phyloP scores from a whole-genome alignment of 2,329 filamentous ascomycete genomes.

The Colletotrichum sp. region DNA sequence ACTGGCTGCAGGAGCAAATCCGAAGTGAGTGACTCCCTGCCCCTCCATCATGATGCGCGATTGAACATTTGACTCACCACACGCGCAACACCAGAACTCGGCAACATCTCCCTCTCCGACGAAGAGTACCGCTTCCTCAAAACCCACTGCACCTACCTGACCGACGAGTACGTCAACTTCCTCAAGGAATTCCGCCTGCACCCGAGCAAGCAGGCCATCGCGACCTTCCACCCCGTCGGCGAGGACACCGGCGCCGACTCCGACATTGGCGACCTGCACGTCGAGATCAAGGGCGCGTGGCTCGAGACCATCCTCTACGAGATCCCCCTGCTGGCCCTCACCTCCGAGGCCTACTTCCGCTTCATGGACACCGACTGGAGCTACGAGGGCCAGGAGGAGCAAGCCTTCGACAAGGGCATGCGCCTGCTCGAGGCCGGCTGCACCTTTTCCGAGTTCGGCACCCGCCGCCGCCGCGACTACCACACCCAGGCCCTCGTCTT shows the following conservation, averaged over 20 bases:
- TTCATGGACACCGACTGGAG: conserved; percentile 95
- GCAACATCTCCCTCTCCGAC: conserved; percentile 76
- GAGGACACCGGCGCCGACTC: conserved; percentile 66
- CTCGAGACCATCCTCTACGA: conserved; percentile 97
- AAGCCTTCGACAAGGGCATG: conserved; percentile 81
- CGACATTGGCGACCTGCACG: conserved; percentile 75
- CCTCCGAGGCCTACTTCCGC: conserved; percentile 96
- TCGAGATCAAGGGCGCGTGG: conserved; percentile 84
- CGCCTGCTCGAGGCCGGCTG: conserved; percentile 82
- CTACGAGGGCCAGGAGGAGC: conserved; percentile 84
- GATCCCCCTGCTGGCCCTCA: conserved; percentile 89
- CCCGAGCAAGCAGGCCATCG: conserved; percentile 78
- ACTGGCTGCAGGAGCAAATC: conserved; percentile 86
- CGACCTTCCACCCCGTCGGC: conserved; percentile 66
- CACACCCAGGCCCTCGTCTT: conserved; percentile 94
- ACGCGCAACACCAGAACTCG: conserved; percentile 65
- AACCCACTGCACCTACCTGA: conserved; percentile 81
- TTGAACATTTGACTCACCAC: conserved; percentile 8
- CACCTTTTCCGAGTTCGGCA: conserved; percentile 92
- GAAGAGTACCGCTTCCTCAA: conserved; percentile 84
- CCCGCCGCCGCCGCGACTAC: conserved; percentile 86
- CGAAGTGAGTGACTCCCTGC: conserved; percentile 56
- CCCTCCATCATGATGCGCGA: neutral
- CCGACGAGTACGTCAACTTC: conserved; percentile 77
- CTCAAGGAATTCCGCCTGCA: conserved; percentile 82